These are phyloP conservation scores for Trichothecium sympodiale DNA, from an alignment of 2,329 filamentous ascomycete species.

Conservation along the genomic window DNA sequence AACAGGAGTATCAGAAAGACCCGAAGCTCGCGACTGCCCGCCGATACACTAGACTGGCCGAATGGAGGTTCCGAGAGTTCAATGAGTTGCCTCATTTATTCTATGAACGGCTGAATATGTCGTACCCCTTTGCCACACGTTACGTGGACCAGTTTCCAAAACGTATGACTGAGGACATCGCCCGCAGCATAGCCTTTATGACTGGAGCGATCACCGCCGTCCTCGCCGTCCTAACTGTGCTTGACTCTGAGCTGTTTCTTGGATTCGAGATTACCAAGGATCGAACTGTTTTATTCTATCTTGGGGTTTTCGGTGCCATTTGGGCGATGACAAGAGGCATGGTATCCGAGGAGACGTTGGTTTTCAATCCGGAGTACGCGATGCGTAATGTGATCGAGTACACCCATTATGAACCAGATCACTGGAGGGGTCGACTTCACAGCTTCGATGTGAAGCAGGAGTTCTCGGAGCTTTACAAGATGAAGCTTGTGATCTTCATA, in stretches of 20 bases:
- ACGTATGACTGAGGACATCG: slow-evolving; percentile 78
- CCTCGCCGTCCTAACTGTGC: slow-evolving; percentile 69
- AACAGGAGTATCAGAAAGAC: slow-evolving; percentile 86
- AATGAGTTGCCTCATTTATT: slow-evolving; percentile 94
- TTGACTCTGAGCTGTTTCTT: slow-evolving; percentile 84
- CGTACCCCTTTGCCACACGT: slow-evolving; percentile 80
- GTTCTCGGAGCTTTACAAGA: slow-evolving; percentile 82
- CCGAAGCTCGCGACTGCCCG: slow-evolving; percentile 71
- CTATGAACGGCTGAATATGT: slow-evolving; percentile 82
- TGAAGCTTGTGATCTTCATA: slow-evolving; percentile 82
- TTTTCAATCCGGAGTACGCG: slow-evolving; percentile 87
- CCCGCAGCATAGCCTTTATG: slow-evolving; percentile 77
- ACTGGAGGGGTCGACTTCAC: slow-evolving; percentile 85
- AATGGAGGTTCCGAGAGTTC: slow-evolving; percentile 98
- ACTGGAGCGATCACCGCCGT: slow-evolving; percentile 79
- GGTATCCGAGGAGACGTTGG: slow-evolving; percentile 76
- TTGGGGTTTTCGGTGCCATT: slow-evolving; percentile 69
- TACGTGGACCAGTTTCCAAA: slow-evolving; percentile 97
- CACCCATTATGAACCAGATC: slow-evolving; percentile 80
- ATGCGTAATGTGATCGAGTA: slow-evolving; percentile 83
- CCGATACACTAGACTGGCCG: slow-evolving; percentile 83
- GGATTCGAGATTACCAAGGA: slow-evolving; percentile 86
- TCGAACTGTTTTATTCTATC: slow-evolving; percentile 81
- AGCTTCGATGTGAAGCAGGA: slow-evolving; percentile 88
- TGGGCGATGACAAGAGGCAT: slow-evolving; percentile 77